Evolutionary conservation across 2,329 filamentous ascomycete genomes (phyloP), one percentile per base, ranked within the genome.

Genomic region (Botrytis fragariae): DNA sequence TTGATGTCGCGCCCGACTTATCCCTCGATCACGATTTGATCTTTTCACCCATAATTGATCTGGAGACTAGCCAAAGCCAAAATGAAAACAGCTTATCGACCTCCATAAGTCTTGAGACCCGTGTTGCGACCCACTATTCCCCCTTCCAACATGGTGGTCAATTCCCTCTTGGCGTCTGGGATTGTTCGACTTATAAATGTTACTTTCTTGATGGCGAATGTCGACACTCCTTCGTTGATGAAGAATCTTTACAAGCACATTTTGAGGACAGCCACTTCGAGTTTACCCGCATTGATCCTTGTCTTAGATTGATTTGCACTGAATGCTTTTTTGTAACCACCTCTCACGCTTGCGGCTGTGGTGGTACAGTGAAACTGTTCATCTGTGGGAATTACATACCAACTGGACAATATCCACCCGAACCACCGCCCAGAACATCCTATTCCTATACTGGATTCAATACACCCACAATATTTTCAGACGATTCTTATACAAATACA

Each of bases 331-430:
- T 45, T 35, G 32, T 74, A 35, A 77, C 76, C 61, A 32, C 64
- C 18, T 37, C 69, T 59, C 18, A 54, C 4, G 54, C 45, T 20
- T 72, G 59, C 32, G 51, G 72, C 25, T 80, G 79, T 63, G 62
- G 54, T 20, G 65, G 65, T 10, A 29, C 32, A 2, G 75, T 79
- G 25, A 74, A 78, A 60, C 32, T 76, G 16, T 79, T 77, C 76
- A 75, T 80, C 18, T 79, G 77, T 61, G 79, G 78, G 12, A 73
- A 77, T 35, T 80, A 74, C 42, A 78, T 80, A 14, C 72, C 68
- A 10, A 74, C 63, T 35, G 67, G 71, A 39, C 71, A 65, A 10
- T 71, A 77, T 70, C 68, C 74, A 32, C 74, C 77, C 60, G 76
- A 77, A 60, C 69, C 73, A 16, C 72, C 75, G 10, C 14, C 63